A percentile compares a stretch with the other conserved stretches of the same genome.
Evolutionary conservation across 163 green algal genomes (phyloP).

Genomic region (Scenedesmus sp.): DNA sequence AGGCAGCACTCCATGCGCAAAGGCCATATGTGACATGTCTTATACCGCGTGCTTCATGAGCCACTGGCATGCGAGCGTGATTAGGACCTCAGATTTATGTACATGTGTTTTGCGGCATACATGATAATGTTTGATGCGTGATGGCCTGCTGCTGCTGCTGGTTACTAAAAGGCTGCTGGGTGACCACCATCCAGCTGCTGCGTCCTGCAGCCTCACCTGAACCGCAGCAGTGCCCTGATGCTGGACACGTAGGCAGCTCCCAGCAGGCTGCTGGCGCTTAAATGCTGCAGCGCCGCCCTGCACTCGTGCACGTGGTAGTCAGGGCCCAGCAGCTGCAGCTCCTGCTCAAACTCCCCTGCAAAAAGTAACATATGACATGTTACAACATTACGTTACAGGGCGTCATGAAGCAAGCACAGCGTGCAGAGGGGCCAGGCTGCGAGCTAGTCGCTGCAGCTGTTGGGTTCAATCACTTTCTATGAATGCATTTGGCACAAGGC

Average conservation of each 20-base stretch:
- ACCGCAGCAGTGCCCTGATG: conserved; percentile 34
- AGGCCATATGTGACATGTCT: background rate
- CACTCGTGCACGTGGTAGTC: conserved; percentile 60
- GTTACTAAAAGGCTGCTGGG: background rate
- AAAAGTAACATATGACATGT: too few species aligned
- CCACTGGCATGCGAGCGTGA: too few species aligned
- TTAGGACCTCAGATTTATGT: too few species aligned
- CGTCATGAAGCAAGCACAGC: too few species aligned
- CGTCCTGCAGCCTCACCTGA: conserved; percentile 20
- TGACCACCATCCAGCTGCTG: background rate
- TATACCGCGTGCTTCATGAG: too few species aligned
- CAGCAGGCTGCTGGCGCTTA: conserved; percentile 29
- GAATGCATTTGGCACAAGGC: background rate
- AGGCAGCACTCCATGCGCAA: background rate
- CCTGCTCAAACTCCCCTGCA: conserved; percentile 64
- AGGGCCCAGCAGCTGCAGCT: conserved; percentile 53
- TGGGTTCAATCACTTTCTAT: too few species aligned
- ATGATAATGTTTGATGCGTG: background rate
- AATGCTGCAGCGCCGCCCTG: conserved; percentile 58
- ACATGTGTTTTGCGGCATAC: background rate
- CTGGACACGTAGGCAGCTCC: conserved; percentile 43
- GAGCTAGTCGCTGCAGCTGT: background rate
- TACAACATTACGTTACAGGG: too few species aligned
- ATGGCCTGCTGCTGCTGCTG: background rate
- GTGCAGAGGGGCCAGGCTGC: background rate